Evolutionary conservation across 139 green algal species (phyloP), one percentile per base, ranked within the genome.

Genomic region (Chlorella vulgaris): DNA sequence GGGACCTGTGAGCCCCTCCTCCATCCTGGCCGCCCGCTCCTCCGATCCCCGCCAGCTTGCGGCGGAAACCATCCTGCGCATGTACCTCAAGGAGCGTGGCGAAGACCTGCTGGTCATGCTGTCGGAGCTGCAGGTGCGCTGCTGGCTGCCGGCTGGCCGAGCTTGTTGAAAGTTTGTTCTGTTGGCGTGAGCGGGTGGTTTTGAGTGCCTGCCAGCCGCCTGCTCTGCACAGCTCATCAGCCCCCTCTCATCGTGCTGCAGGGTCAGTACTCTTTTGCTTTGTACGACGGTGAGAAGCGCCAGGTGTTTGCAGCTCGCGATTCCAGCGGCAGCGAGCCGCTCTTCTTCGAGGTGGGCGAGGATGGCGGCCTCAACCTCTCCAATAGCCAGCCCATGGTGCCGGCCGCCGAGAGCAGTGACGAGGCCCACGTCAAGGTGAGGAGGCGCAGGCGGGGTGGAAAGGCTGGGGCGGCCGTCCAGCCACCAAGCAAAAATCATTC

Each of bases 201-300:
- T n/a, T n/a, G n/a, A n/a, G n/a, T n/a, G n/a, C n/a, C n/a, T n/a
- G n/a, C n/a, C n/a, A n/a, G n/a, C n/a, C n/a, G n/a, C n/a, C n/a
- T n/a, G n/a, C n/a, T n/a, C n/a, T n/a, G n/a, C n/a, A n/a, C n/a
- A n/a, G n/a, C 35, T 7, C 22, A 10, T 39, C 24, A 5, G 8
- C 68, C 35, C 4, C 22, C 4, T 68, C 29, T 15, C 42, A 60
- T 24, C n/a, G n/a, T n/a, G n/a, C 35, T 50, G 61, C 90, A 96
- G 90, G 92, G 92, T 24, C 83, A 95, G 39, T 96, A 88, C 62
- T 61, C 89, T 0, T 96, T 95, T 83, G 86, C 92, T 4, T 76
- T 95, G 26, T 94, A 91, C 50, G 90, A 94, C 84, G 84, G 75
- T 24, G 84, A 81, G 5, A 76, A 78, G n/a, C 88, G 88, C 55